Evolutionary conservation across 2,329 filamentous ascomycete species (phyloP).

Genomic region (Paecilomyces sp.): DNA sequence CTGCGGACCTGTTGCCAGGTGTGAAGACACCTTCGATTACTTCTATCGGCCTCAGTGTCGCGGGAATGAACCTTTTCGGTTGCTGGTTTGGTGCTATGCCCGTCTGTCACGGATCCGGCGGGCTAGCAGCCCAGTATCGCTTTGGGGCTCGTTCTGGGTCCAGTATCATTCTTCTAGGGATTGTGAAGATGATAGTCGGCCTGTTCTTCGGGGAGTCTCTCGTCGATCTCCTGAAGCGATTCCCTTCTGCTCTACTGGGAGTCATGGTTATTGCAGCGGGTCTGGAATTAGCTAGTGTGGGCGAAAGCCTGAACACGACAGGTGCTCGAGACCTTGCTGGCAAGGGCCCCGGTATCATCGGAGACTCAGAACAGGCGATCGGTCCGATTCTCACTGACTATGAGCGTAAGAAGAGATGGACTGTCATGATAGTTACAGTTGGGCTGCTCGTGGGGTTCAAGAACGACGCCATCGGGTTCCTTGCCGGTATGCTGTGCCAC

Average conservation of each 20-base stretch:
- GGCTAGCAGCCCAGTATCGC: conserved; percentile 80
- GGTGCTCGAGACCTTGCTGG: conserved; percentile 51
- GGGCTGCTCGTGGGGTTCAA: conserved; percentile 76
- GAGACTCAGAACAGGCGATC: conserved; percentile 30
- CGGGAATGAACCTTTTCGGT: conserved; percentile 72
- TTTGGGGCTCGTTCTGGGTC: conserved; percentile 87
- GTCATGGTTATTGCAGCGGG: conserved; percentile 88
- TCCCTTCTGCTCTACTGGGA: conserved; percentile 71
- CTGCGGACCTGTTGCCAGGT: conserved; percentile 67
- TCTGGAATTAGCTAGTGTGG: conserved; percentile 78
- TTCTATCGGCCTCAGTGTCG: conserved; percentile 72
- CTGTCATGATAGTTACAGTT: conserved; percentile 82
- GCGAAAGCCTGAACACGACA: conserved; percentile 72
- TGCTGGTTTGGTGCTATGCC: conserved; percentile 96
- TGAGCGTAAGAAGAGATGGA: conserved; percentile 71
- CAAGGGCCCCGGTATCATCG: conserved; percentile 20
- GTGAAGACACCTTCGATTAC: conserved; percentile 65
- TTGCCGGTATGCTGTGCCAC: conserved; percentile 74
- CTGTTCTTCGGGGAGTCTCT: conserved; percentile 67
- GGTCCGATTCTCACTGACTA: conserved; percentile 48
- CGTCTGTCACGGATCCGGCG: conserved; percentile 86
- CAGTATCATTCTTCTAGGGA: conserved; percentile 71
- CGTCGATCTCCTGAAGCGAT: conserved; percentile 61
- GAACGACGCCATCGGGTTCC: conserved; percentile 83
- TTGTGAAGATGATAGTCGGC: conserved; percentile 68